Conservation (phyloP, 2,329 filamentous ascomycete genomes). For the Aspergillus floridensis region DNA sequence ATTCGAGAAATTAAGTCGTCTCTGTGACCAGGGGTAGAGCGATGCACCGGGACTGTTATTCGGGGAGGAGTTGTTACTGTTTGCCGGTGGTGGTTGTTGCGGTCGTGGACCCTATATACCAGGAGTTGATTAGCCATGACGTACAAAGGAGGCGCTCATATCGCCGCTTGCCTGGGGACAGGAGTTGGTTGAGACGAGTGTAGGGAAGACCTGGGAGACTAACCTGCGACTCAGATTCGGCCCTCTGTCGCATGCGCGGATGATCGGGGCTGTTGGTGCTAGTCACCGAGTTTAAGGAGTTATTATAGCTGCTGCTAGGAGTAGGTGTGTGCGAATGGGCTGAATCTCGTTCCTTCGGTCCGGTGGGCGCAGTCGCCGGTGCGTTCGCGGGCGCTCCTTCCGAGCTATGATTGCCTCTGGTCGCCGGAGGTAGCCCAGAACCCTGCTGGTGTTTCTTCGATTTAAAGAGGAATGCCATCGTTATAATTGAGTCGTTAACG, state of each 20-base stretch:
- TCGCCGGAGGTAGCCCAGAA: constrained; percentile 51
- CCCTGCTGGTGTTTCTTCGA: constrained; percentile 70
- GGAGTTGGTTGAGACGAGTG: constrained; percentile 3
- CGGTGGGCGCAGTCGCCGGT: constrained; percentile 49
- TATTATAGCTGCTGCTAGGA: constrained; percentile 69
- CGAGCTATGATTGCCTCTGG: constrained; percentile 56
- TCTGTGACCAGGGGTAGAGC: constrained; percentile 94
- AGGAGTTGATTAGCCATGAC: constrained; percentile 1
- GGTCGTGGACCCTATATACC: constrained; percentile 29
- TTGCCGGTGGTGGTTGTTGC: constrained; percentile 51
- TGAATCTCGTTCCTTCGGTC: constrained; percentile 37
- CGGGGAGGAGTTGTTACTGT: constrained; percentile 43
- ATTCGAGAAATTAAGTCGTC: constrained; percentile 79
- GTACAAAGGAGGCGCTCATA: background rate
- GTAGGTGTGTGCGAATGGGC: constrained; percentile 58
- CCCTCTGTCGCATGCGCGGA: constrained; percentile 55
- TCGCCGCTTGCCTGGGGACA: background rate
- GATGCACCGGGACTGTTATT: constrained; percentile 65
- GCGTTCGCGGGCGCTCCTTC: constrained; percentile 48
- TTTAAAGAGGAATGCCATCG: constrained; percentile 80
- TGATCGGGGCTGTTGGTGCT: constrained; percentile 65
- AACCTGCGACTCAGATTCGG: constrained; percentile 56
- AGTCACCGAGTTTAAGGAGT: constrained; percentile 66
- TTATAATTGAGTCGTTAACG: constrained; percentile 35
- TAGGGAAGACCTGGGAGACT: constrained; percentile 21